Percentiles rank a stretch among this genome's conserved stretches.
Conservation (phyloP, 768 basidiomycete species). For the Agaricus blazei region DNA sequence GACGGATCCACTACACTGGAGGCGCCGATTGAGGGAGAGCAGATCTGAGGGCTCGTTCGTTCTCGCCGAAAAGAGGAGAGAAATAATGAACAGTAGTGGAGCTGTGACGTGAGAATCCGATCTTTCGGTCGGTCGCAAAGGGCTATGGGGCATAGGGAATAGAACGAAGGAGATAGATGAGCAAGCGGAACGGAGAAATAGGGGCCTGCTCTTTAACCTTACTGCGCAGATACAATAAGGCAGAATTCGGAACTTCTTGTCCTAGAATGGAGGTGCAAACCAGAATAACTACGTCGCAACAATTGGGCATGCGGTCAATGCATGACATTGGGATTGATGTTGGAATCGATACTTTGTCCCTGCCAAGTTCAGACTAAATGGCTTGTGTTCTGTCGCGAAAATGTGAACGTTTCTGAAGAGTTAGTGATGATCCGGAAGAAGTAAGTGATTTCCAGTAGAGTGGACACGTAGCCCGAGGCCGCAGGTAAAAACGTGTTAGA, state of each 20-base stretch:
- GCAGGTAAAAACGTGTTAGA: conserved; percentile 69
- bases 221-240: not conserved
- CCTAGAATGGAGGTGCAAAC: not conserved
- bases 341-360: conserved; percentile 54
- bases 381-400: conserved; percentile 57
- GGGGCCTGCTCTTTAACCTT: not conserved
- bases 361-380: conserved; percentile 64
- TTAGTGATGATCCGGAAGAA: conserved; percentile 77
- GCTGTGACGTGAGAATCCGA: conserved; percentile 10
- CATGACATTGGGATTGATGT: conserved; percentile 61
- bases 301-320: conserved; percentile 74
- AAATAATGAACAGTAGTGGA: conserved; percentile 27
- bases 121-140: conserved; percentile 6
- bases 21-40: no score
- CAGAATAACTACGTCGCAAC: conserved; percentile 50
- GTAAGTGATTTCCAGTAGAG: conserved; percentile 64
- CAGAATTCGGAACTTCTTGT: not conserved
- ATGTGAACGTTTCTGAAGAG: conserved; percentile 71
- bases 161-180: conserved; percentile 5
- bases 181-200: not conserved
- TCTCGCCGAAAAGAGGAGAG: no score
- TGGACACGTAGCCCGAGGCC: conserved; percentile 68
- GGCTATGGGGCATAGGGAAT: conserved; percentile 5
- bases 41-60: no score
- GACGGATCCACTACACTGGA: no score